Base-by-base conservation (phyloP, 345 rosid genomes). In the Luvunga scandens region DNA sequence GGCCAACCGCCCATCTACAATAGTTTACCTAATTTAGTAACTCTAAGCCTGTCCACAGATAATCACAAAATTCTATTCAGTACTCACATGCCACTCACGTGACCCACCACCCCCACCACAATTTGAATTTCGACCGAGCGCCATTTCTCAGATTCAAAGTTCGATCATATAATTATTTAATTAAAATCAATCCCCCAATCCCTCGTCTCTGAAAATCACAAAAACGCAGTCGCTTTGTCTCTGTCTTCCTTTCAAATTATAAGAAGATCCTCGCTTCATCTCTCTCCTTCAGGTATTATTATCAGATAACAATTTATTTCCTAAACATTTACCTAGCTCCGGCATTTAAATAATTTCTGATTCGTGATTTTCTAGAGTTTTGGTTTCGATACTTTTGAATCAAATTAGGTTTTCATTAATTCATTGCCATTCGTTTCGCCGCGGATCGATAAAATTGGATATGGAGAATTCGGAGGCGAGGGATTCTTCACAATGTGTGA, bases 401-500 rank as follows among this genome's bases (percentile, higher is more conserved):
- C 59, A 21, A 13, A 33, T 67, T 56, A 56, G 76, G 67, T 24
- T 75, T 76, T 61, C 7, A 53, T 6, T 31, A 45, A 45, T 66
- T 66, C 7, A 9, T 28, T 33, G 2, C 7, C 28, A 50, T 63
- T 56, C 24, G 60, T 6, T 28, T 55, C 22, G 25, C 38, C 4
- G 9, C 45, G 39, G 69, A 33, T 38, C 64, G 63, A 24, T 5
- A 30, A 56, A 75, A 56, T n/a, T 9, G 75, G 77, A 33, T 55
- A 91, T 91, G 96, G 96, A 91, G 66, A 83, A 66, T 69, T 64
- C 88, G 8, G 92, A 87, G 38, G 83, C 24, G n/a, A 86, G 77
- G 82, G 91, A 90, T 39, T 83, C 76, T 25, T 69, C 85, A 59
- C 88, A 88, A 66, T 90, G 91, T 73, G 99, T 96, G 33, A 86